phyloP scores from a whole-genome alignment of 2,329 filamentous ascomycete genomes.

The Botryotinia calthae region DNA sequence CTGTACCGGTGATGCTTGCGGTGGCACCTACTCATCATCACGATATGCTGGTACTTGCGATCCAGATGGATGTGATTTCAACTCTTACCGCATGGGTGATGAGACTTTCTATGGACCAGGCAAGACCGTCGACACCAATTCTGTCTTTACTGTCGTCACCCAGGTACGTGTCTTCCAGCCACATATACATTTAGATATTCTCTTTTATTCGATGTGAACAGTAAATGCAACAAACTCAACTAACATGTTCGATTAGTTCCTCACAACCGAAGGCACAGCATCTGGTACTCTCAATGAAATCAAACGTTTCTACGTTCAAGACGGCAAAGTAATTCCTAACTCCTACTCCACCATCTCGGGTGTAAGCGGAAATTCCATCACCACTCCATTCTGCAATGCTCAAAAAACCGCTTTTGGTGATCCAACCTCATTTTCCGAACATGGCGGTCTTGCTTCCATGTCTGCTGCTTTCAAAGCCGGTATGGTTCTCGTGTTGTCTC shows the following conservation, averaged over 20 bases:
- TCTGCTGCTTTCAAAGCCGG: constrained; percentile 52
- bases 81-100: constrained; percentile 58
- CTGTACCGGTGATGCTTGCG: constrained; percentile 43
- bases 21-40: constrained; percentile 44
- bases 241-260: constrained; percentile 6
- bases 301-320: constrained; percentile 56
- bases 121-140: constrained; percentile 52
- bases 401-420: constrained; percentile 57
- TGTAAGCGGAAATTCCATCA: constrained; percentile 52
- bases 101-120: constrained; percentile 55
- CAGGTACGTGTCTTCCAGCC: constrained; percentile 38
- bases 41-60: constrained; percentile 57
- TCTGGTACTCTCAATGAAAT: constrained; percentile 53
- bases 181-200: not conserved
- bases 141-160: constrained; percentile 56
- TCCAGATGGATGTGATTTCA: constrained; percentile 62
- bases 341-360: constrained; percentile 47
- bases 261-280: constrained; percentile 40
- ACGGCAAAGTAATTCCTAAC: constrained; percentile 52
- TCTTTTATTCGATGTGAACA: too few species aligned
- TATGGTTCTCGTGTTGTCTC: constrained; percentile 63
- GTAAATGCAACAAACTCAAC: too few species aligned
- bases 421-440: constrained; percentile 49
- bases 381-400: constrained; percentile 52
- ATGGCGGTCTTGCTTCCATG: constrained; percentile 57